phyloP scores from a whole-genome alignment of 768 basidiomycete genomes.

The Lenzites betulinus region DNA sequence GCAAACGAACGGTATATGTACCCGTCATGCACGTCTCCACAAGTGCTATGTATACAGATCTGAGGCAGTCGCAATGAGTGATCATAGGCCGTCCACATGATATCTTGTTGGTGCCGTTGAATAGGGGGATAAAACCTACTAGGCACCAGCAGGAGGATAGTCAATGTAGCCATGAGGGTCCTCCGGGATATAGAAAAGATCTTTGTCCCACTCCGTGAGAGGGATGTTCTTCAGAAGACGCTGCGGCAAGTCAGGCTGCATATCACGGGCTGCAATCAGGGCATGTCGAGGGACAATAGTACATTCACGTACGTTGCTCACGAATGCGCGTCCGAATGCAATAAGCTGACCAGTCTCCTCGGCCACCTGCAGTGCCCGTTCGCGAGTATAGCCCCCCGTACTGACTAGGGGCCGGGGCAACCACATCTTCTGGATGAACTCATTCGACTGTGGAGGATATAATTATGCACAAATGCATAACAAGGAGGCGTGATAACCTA shows the following conservation, averaged over 20 bases:
- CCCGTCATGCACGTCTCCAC: too few relatives aligned
- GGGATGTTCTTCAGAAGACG: constrained; percentile 18
- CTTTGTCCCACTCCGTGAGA: constrained; percentile 2
- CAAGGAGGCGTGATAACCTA: not conserved
- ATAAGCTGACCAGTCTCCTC: constrained; percentile 23
- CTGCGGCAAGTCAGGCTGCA: constrained; percentile 9
- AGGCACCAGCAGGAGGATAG: constrained; percentile 21
- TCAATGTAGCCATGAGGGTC: constrained; percentile 20
- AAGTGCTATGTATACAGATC: not conserved
- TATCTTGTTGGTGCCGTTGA: too few relatives aligned
- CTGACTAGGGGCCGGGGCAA: constrained; percentile 12
- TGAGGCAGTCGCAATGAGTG: too few relatives aligned
- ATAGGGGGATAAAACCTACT: too few relatives aligned
- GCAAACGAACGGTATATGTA: constrained; percentile 15
- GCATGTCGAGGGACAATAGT: not conserved
- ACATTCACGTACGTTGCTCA: constrained; percentile 30
- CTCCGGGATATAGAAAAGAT: constrained; percentile 7
- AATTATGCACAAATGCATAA: not conserved
- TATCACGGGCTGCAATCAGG: not conserved
- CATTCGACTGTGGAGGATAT: constrained; percentile 7
- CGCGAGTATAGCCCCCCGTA: constrained; percentile 25
- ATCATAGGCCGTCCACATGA: too few relatives aligned
- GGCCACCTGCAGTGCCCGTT: constrained; percentile 21
- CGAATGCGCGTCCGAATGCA: constrained; percentile 30
- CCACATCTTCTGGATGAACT: constrained; percentile 25